Conservation (phyloP, 148 eudicot genomes). For the Nepenthes mirabilis region DNA sequence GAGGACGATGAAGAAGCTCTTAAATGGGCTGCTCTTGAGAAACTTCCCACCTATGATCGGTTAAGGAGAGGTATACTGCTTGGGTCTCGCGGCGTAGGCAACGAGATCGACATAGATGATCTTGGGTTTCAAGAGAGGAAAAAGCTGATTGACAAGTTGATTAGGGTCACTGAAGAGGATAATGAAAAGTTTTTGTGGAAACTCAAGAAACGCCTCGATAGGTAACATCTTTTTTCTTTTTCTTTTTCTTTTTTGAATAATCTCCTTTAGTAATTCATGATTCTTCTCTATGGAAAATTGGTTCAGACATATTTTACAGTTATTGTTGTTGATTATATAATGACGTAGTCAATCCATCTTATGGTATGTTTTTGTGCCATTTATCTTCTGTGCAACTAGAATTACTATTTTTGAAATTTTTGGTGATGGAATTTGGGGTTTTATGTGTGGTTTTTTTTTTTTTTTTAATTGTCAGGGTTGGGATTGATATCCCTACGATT, state of each 20-base stretch:
- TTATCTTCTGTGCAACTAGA: no score
- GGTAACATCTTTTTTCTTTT: slow-evolving; percentile 14
- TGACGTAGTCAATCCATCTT: no score
- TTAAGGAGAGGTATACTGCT: slow-evolving; percentile 22
- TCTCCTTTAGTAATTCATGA: not conserved
- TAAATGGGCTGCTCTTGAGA: slow-evolving; percentile 31
- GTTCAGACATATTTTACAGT: no score
- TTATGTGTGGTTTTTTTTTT: no score
- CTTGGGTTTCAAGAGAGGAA: slow-evolving; percentile 19
- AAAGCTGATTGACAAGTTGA: slow-evolving; percentile 19
- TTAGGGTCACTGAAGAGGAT: slow-evolving; percentile 33
- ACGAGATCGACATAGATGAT: slow-evolving; percentile 22
- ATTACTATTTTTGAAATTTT: no score
- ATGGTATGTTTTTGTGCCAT: no score
- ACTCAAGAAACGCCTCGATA: slow-evolving; percentile 43
- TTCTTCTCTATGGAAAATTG: no score
- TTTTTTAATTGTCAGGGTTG: no score
- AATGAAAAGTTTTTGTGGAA: slow-evolving; percentile 48
- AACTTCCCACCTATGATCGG: slow-evolving; percentile 25
- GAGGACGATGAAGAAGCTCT: slow-evolving; percentile 38
- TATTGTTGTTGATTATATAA: no score
- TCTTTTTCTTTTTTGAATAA: not conserved
- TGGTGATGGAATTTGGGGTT: no score
- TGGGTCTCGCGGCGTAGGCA: slow-evolving; percentile 15
- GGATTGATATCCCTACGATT: no score